Conservation (phyloP, 257 asterid genomes). For the Nicotiana noctiflora region DNA sequence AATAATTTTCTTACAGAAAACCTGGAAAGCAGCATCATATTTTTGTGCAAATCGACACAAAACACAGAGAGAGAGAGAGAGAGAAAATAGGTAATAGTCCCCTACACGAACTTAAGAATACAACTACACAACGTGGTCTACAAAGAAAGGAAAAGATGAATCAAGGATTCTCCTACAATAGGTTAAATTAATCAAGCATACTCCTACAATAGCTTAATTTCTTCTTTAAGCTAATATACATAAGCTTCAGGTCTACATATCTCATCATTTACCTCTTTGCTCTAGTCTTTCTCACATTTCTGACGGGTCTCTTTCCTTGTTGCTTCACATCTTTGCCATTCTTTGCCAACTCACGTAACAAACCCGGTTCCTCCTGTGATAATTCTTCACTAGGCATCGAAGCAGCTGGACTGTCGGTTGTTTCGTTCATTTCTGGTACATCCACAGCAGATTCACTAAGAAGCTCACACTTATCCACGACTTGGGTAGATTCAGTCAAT, state of each 20-base stretch:
- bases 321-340: conserved; percentile 19
- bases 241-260: conserved; percentile 15
- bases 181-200: conserved; percentile 1
- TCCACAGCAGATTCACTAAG: conserved; percentile 43
- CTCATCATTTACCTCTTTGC: conserved; percentile 36
- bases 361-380: conserved; percentile 14
- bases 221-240: conserved; percentile 13
- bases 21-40: too few species aligned
- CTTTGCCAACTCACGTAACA: conserved; percentile 4
- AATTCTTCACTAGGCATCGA: conserved; percentile 35
- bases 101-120: neutral
- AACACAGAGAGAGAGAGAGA: too few species aligned
- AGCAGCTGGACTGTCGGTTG: conserved; percentile 19
- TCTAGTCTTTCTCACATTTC: conserved; percentile 28
- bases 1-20: too few species aligned
- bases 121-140: neutral
- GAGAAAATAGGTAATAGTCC: too few species aligned
- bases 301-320: conserved; percentile 29
- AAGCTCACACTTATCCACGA: conserved; percentile 33
- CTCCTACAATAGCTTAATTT: neutral
- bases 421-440: conserved; percentile 44
- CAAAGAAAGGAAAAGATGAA: neutral
- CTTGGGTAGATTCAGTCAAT: conserved; percentile 1
- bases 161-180: conserved; percentile 2
- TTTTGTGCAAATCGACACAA: too few species aligned